Base-by-base conservation (phyloP, 139 green algal species). In the Marvania coccoides region DNA sequence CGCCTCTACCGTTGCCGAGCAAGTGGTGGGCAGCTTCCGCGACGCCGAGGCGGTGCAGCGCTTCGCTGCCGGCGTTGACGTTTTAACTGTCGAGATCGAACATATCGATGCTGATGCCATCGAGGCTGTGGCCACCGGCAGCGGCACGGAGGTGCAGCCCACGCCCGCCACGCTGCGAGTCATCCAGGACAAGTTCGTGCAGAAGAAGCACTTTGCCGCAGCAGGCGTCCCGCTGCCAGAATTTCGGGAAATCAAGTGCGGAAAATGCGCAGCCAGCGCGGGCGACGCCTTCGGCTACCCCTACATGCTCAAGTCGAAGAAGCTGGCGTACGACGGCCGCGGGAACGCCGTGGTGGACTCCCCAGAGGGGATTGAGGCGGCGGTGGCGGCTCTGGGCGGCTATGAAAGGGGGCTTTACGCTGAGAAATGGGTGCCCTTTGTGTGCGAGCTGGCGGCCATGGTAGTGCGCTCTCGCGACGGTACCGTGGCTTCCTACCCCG, bases 21-120 rank as follows among this genome's bases (percentile, higher is more conserved):
- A 95, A 29, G 58, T 85, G 13, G 28, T 83, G 4, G 87, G 88
- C 3, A 83, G 84, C 76, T 96, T 95, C 73, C 51, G 78, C 2
- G 87, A 97, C 51, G 70, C 75, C 1, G 78, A 72, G 6, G 79
- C 79, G 23, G 86, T 98, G 14, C 42, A 70, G 47, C 33, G 70
- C 3, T 97, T 97, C 66, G 87, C 89, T 0, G 14, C 70, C 47
- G 75, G 72, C 26, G 82, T 87, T 35, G 87, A 95, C 69, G 81
- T 99, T 19, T 65, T 99, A 64, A 99, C 94, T 3, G 91, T 96
- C 30, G 94, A 99, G 78, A 98, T 99, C 55, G 94, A 99, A 78
- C 94, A 99, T 78, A 82, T 99, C 19, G 82, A 98, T 73, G 83
- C 83, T 4, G 81, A 90, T 38, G 88, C 91, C 10, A 67, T 98